Evolutionary conservation across 352 stramenopile species (phyloP).

Genomic region (Phytophthora nicotianae): DNA sequence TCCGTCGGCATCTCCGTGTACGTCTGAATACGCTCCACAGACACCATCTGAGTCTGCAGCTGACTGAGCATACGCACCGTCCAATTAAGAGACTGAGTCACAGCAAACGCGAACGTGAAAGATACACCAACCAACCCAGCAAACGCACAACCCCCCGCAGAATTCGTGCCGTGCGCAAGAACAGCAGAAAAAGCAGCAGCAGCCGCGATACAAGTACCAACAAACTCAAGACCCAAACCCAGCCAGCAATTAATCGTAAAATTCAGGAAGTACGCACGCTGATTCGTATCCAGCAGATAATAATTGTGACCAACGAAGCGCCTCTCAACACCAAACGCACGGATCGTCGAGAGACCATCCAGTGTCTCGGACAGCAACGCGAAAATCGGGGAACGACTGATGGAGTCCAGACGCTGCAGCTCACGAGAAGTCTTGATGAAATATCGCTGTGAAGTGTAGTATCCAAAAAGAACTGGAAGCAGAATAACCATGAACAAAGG

Average conservation of each 20-base stretch:
- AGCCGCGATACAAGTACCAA: slow-evolving; percentile 53
- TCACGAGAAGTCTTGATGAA: slow-evolving; percentile 89
- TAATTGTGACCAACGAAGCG: slow-evolving; percentile 23
- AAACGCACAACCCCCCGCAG: slow-evolving; percentile 28
- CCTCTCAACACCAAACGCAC: slow-evolving; percentile 50
- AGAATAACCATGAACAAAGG: slow-evolving; percentile 62
- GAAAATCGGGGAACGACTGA: slow-evolving; percentile 91
- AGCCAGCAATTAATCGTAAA: slow-evolving; percentile 79
- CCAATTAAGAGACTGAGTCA: slow-evolving; percentile 19
- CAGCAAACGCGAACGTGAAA: slow-evolving; percentile 39
- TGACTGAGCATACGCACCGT: slow-evolving; percentile 24
- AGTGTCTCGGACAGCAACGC: slow-evolving; percentile 92
- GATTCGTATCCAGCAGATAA: slow-evolving; percentile 63
- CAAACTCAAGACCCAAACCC: slow-evolving; percentile 20
- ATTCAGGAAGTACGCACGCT: slow-evolving; percentile 73
- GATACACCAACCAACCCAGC: slow-evolving; percentile 35
- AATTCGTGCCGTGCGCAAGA: slow-evolving; percentile 70
- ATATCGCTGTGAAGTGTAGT: slow-evolving; percentile 45
- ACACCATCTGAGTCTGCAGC: slow-evolving; percentile 25
- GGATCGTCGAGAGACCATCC: slow-evolving; percentile 93
- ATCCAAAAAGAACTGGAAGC: slow-evolving; percentile 15
- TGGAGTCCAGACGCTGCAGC: slow-evolving; percentile 94
- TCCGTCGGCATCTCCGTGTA: slow-evolving; percentile 23
- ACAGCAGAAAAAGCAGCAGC: slow-evolving; percentile 60
- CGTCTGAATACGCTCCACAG: slow-evolving; percentile 21